Evolutionary conservation across 257 asterid genomes (phyloP), one percentile per base, ranked within the genome.

Genomic region (Solanum rostratum): DNA sequence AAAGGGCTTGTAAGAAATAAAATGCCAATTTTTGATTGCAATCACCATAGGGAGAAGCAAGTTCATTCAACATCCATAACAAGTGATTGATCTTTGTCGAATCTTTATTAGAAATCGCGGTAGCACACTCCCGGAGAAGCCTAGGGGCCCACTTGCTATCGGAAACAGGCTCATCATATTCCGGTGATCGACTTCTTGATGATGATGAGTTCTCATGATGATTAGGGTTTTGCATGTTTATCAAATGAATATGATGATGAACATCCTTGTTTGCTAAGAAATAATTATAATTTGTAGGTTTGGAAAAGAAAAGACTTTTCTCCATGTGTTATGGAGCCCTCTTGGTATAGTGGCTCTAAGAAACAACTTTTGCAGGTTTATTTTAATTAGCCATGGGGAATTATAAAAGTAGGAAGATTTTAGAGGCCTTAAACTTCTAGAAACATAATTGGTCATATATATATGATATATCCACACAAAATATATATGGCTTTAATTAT

Each of bases 21-120:
- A 91, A 86, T 7, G 98, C 98, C 24, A 96, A 81, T 86, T 93
- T 96, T 83, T 96, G 95, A 49, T 93, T 95, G 85, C 88, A 89
- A 85, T 95, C 99, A n/a, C 99, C 99, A 79, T 96, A 96, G 3
- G 99, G 99, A 29, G 98, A 96, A 68, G 97, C 88, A 8, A 95
- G 97, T 91, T 96, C 99, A 73, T 94, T 96, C 19, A 96, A 86
- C 98, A 93, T 93, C 98, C 99, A 96, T 3, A 96, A 81, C 30
- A 94, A 91, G 83, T 92, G 95, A 85, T 91, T 98, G 90, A 91
- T 90, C 92, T 89, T 93, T 84, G 49, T 57, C 2, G 98, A 92
- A 84, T 96, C 96, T 66, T 92, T 92, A 1, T 90, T 92, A 14
- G 88, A 86, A 65, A 96, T 89, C 71, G 98, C 98, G 16, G 85